Evolutionary conservation across 78 protist species (phyloP).

Genomic region (Dictyostelium discoideum): DNA sequence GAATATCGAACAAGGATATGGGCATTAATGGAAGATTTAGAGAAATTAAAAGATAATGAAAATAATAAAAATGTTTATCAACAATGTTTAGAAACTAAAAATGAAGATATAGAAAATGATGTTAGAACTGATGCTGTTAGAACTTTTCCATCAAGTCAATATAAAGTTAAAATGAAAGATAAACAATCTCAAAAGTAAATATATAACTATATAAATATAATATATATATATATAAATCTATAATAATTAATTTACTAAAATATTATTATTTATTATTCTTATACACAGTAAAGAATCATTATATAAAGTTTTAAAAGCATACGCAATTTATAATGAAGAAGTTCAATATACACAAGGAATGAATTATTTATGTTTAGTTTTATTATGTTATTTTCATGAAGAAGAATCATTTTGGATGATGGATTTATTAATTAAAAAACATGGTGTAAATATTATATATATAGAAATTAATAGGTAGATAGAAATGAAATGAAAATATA

Average conservation of each 20-base stretch:
- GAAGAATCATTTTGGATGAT: slow-evolving; percentile 72
- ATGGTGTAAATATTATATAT: slow-evolving; percentile 48
- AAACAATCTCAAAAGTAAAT: slow-evolving; percentile 28
- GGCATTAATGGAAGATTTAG: slow-evolving; percentile 39
- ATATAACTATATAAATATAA: no score
- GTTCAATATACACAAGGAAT: slow-evolving; percentile 76
- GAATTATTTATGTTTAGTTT: slow-evolving; percentile 63
- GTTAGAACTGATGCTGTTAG: slow-evolving; percentile 49
- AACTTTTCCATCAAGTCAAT: slow-evolving; percentile 52
- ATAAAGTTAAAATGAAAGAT: slow-evolving; percentile 42
- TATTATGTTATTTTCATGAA: slow-evolving; percentile 61
- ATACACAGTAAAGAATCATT: slow-evolving; percentile 35
- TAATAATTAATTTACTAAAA: no score
- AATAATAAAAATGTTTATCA: slow-evolving; percentile 1
- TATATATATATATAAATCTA: not conserved
- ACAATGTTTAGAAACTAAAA: not conserved
- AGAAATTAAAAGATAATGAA: not conserved
- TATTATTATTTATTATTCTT: not conserved
- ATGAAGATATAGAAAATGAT: slow-evolving; percentile 62
- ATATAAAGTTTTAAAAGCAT: slow-evolving; percentile 61
- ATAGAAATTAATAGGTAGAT: not conserved
- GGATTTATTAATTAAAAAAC: slow-evolving; percentile 66
- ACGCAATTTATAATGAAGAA: slow-evolving; percentile 67
- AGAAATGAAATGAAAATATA: no score
- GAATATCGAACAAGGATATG: slow-evolving; percentile 34